Evolutionary conservation across 345 rosid species (phyloP).

Genomic region (Linum lewisii): DNA sequence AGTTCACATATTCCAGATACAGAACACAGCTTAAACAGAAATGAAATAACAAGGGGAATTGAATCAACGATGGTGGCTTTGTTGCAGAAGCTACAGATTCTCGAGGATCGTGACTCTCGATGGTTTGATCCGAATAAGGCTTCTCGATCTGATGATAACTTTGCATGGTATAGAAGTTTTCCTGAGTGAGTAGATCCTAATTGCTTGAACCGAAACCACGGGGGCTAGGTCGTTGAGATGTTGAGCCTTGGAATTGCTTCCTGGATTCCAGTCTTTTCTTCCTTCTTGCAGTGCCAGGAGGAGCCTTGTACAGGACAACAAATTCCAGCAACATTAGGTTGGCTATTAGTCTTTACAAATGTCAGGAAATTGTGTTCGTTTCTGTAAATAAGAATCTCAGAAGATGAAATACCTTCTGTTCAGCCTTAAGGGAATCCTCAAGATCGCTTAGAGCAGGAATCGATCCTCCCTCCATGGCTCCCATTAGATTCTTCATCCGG

Average conservation of each 20-base stretch:
- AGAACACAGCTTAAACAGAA: too few species aligned
- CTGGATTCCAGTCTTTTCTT: slow-evolving; percentile 58
- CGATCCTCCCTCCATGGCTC: slow-evolving; percentile 91
- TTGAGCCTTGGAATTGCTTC: slow-evolving; percentile 47
- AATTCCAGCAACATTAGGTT: slow-evolving; percentile 6
- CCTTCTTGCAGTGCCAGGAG: slow-evolving; percentile 88
- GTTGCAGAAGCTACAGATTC: too few species aligned
- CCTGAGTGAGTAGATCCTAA: slow-evolving; percentile 16
- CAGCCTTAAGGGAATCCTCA: slow-evolving; percentile 71
- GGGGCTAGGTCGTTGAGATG: slow-evolving; percentile 54
- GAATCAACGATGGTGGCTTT: too few species aligned
- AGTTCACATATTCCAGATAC: too few species aligned
- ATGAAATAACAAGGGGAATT: too few species aligned
- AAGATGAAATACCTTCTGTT: slow-evolving; percentile 53
- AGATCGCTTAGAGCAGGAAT: slow-evolving; percentile 80
- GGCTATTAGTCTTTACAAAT: not conserved
- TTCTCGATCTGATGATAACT: too few species aligned
- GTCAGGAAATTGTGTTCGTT: not conserved
- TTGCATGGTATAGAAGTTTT: not conserved
- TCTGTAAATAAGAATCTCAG: not conserved
- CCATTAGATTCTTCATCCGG: slow-evolving; percentile 93
- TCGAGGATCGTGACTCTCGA: too few species aligned
- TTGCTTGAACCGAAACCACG: slow-evolving; percentile 69
- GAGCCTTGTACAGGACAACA: slow-evolving; percentile 37
- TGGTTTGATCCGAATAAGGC: too few species aligned